Base-by-base conservation (phyloP, 768 basidiomycete species). In the Coprinellus micaceus region DNA sequence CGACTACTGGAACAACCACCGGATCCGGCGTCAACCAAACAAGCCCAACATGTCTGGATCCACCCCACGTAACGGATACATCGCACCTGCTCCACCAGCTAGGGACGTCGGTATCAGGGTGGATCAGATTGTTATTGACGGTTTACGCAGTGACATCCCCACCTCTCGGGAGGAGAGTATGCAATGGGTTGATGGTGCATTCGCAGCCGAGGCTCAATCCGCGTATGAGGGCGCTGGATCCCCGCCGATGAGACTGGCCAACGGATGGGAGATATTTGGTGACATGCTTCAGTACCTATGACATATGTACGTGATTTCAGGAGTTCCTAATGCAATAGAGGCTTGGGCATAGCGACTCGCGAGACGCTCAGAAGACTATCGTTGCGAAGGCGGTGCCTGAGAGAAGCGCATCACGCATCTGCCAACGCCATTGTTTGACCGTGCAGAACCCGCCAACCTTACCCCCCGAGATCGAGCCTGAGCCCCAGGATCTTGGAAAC, bases 1-100 rank as follows among this genome's bases (percentile, higher is more conserved):
- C 0, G 56, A 67, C 53, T 65, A 63, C 41, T 69, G 67, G 67
- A 71, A 66, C 45, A 62, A 61, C 36, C 68, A 70, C 51, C 45
- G 39, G 25, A 64, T 69, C 37, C 56, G 63, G 0, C 11, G 22
- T 1, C 64, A 69, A 44, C 1, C 21, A 3, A 47, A 62, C 3
- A 70, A 70, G 53, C 33, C 61, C 1, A 66, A 68, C 40, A 65
- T 67, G 53, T 66, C 64, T 5, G 68, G 68, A 4, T 45, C 37
- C 2, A 65, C 65, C 17, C 65, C 68, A 19, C 33, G 54, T 6
- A 58, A 67, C 29, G 60, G 48, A 2, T 65, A 62, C 47, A 60
- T 53, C n/a, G 53, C 54, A 25, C 63, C 63, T 2, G 43, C 28
- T 1, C 24, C 46, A 21, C 60, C 59, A 10, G 59, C 59, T 21